phyloP scores from a whole-genome alignment of 2,329 filamentous ascomycete genomes.

The Harringtonia aguacate region DNA sequence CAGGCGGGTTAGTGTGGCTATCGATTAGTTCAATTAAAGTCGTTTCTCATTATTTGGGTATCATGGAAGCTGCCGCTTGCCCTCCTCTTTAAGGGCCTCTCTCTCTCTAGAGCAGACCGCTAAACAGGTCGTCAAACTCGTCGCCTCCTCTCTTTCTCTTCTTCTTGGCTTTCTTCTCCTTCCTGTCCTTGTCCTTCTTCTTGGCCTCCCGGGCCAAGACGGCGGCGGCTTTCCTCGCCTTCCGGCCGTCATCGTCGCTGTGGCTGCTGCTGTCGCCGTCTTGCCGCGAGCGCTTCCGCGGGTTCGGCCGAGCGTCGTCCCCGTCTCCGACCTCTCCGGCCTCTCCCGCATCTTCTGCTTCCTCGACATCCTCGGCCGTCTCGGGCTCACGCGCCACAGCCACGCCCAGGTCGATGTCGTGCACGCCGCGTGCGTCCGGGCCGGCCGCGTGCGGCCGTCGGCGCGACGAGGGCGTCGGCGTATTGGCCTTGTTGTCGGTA shows the following conservation, averaged over 20 bases:
- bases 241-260: not conserved
- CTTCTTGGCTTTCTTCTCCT: conserved; percentile 7
- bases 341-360: conserved; percentile 25
- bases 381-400: conserved; percentile 8
- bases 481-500: not conserved
- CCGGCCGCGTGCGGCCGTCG: too few relatives aligned
- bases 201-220: too few relatives aligned
- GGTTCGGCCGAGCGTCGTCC: too few relatives aligned
- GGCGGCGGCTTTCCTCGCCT: not conserved
- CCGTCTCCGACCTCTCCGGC: too few relatives aligned
- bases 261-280: not conserved
- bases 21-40: too few relatives aligned
- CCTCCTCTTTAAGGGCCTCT: too few relatives aligned
- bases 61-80: conserved; percentile 8
- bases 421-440: too few relatives aligned
- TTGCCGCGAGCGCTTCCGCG: too few relatives aligned
- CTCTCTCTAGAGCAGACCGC: conserved; percentile 39
- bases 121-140: conserved; percentile 64
- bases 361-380: conserved; percentile 7
- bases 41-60: conserved; percentile 2
- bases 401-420: conserved; percentile 11
- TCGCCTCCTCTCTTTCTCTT: conserved; percentile 26
- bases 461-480: too few relatives aligned
- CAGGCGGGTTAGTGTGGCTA: too few relatives aligned
- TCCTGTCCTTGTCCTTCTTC: conserved; percentile 9